Percentiles rank a stretch among this genome's conserved stretches.
Conservation (phyloP, 192 early-diverging fungal genomes). For the Linnemannia hyalina region DNA sequence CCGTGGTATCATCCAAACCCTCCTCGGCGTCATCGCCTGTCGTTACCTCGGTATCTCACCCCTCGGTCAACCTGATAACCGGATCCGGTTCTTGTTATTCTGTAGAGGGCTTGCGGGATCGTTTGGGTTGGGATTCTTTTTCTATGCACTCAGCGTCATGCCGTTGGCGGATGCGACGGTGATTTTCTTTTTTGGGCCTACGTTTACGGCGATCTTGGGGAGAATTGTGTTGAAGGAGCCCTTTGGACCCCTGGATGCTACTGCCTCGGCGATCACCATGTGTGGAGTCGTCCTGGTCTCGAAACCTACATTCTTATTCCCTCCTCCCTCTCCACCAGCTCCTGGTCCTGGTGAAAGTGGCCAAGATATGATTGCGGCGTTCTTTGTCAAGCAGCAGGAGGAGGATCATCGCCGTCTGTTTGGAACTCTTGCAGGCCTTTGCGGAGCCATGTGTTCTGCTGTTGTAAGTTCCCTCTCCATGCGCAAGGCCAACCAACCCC, state of each 20-base stretch:
- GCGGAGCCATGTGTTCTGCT: slow-evolving; percentile 52
- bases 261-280: slow-evolving; percentile 68
- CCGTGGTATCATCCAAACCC: slow-evolving; percentile 76
- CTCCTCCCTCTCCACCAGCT: neutral
- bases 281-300: slow-evolving; percentile 75
- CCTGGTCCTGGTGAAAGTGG: neutral
- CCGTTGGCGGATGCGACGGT: slow-evolving; percentile 83
- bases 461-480: slow-evolving; percentile 30
- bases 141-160: slow-evolving; percentile 76
- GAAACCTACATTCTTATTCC: slow-evolving; percentile 66
- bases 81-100: slow-evolving; percentile 67
- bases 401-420: slow-evolving; percentile 22
- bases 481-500: too few species aligned
- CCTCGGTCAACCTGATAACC: slow-evolving; percentile 60
- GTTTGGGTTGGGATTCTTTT: slow-evolving; percentile 76
- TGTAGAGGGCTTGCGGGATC: slow-evolving; percentile 76
- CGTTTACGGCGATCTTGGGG: slow-evolving; percentile 82
- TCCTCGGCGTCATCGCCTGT: slow-evolving; percentile 70
- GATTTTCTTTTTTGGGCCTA: slow-evolving; percentile 82
- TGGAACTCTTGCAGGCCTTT: slow-evolving; percentile 32
- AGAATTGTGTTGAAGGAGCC: slow-evolving; percentile 71
- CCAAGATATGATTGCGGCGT: neutral
- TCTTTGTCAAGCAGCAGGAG: slow-evolving; percentile 10
- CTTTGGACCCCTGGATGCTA: slow-evolving; percentile 69
- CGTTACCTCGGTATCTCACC: slow-evolving; percentile 63